Evolutionary conservation across 2,329 filamentous ascomycete genomes (phyloP).

Genomic region (Fusarium algeriense): DNA sequence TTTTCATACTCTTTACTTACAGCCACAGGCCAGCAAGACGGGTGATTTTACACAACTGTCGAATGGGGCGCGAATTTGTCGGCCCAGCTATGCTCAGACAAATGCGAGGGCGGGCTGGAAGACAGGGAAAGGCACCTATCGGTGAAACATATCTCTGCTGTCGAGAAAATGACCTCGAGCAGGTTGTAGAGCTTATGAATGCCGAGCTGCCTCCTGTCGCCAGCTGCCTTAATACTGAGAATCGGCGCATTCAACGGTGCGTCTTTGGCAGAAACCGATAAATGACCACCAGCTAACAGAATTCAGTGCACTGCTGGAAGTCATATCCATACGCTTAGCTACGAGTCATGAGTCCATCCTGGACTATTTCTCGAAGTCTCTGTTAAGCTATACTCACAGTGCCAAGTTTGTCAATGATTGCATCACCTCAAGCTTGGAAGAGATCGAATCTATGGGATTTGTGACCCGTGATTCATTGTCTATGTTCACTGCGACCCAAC

Average conservation of each 20-base stretch:
- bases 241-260: constrained; percentile 74
- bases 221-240: constrained; percentile 76
- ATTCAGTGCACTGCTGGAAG: constrained; percentile 75
- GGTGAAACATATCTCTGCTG: constrained; percentile 85
- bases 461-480: constrained; percentile 63
- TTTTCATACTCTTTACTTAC: constrained; percentile 22
- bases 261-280: not conserved
- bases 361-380: constrained; percentile 76
- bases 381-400: constrained; percentile 71
- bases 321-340: constrained; percentile 75
- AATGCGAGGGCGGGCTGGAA: constrained; percentile 82
- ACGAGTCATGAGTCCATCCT: constrained; percentile 73
- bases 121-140: constrained; percentile 82
- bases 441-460: constrained; percentile 68
- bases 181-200: constrained; percentile 77
- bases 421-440: constrained; percentile 69
- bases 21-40: constrained; percentile 68
- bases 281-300: constrained; percentile 18
- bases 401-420: constrained; percentile 62
- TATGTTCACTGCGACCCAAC: constrained; percentile 70
- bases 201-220: constrained; percentile 77
- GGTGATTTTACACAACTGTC: constrained; percentile 80
- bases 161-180: constrained; percentile 74
- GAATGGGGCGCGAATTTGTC: constrained; percentile 82
- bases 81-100: constrained; percentile 83